phyloP scores from a whole-genome alignment of 2,329 filamentous ascomycete species.

The Aspergillus sp. region DNA sequence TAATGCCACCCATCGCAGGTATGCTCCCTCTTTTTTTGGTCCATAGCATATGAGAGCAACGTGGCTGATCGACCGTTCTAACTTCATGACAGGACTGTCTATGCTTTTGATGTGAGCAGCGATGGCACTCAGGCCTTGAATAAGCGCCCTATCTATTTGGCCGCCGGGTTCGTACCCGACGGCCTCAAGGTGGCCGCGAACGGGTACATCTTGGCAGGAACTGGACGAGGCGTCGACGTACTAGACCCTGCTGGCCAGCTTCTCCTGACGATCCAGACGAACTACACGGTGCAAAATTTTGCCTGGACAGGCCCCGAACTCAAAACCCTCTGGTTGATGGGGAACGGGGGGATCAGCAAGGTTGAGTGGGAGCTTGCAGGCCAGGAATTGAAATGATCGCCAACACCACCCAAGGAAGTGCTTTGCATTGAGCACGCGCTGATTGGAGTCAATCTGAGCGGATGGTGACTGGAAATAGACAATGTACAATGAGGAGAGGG shows the following conservation, averaged over 20 bases:
- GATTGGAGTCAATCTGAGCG: not conserved
- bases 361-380: constrained; percentile 40
- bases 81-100: constrained; percentile 28
- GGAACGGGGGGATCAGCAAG: constrained; percentile 38
- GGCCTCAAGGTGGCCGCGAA: constrained; percentile 45
- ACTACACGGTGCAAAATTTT: constrained; percentile 47
- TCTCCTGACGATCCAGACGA: constrained; percentile 43
- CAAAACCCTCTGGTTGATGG: constrained; percentile 43
- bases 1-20: constrained; percentile 30
- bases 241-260: constrained; percentile 38
- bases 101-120: constrained; percentile 41
- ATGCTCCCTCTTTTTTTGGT: not conserved
- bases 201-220: constrained; percentile 41
- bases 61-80: not conserved
- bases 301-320: constrained; percentile 42
- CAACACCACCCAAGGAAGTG: not conserved
- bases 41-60: not conserved
- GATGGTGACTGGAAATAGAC: not conserved
- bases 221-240: constrained; percentile 42
- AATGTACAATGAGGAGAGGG: not conserved
- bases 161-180: constrained; percentile 42
- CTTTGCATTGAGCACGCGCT: not conserved
- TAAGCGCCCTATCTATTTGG: constrained; percentile 42
- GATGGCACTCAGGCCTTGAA: constrained; percentile 36
- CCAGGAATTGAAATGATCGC: constrained; percentile 23